A percentile compares a stretch with the other conserved stretches of the same genome.
phyloP scores from a whole-genome alignment of 805 yeast genomes.

The Vanderwaltozyma verrucispora region DNA sequence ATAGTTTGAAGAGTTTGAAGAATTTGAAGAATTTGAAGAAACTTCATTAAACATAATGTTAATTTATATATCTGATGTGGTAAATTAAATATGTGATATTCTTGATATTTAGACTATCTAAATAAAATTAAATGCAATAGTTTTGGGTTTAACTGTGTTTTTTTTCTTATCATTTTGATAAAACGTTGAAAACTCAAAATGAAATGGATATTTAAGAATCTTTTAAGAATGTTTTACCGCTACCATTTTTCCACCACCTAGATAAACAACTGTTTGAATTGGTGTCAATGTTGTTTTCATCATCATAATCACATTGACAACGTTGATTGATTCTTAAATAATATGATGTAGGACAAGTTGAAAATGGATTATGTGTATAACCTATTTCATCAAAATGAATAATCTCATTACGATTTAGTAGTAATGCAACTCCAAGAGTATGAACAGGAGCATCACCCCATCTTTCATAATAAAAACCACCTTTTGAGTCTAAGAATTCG shows the following conservation, averaged over 20 bases:
- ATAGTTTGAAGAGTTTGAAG: no score
- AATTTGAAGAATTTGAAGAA: no score
- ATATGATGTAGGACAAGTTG: constrained; percentile 46
- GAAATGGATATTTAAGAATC: constrained; percentile 1
- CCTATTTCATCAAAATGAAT: constrained; percentile 79
- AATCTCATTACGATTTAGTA: constrained; percentile 49
- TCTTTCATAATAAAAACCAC: constrained; percentile 77
- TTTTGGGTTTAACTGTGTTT: not conserved
- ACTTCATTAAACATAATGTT: no score
- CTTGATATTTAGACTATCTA: no score
- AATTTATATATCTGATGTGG: no score
- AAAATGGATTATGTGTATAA: constrained; percentile 63
- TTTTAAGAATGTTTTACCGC: constrained; percentile 29
- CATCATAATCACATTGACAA: constrained; percentile 48
- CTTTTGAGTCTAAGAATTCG: constrained; percentile 50
- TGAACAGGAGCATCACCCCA: constrained; percentile 98
- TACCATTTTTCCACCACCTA: constrained; percentile 71
- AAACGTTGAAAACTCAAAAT: no score
- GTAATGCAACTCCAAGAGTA: constrained; percentile 52
- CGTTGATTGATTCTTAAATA: constrained; percentile 42
- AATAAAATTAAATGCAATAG: no score
- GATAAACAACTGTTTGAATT: constrained; percentile 50
- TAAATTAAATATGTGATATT: no score
- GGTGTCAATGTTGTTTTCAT: constrained; percentile 35
- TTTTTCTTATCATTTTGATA: not conserved